These are phyloP conservation scores for Ploettnerulaceae sp. DNA, from an alignment of 2,329 filamentous ascomycete genomes.

Conservation along the genomic window DNA sequence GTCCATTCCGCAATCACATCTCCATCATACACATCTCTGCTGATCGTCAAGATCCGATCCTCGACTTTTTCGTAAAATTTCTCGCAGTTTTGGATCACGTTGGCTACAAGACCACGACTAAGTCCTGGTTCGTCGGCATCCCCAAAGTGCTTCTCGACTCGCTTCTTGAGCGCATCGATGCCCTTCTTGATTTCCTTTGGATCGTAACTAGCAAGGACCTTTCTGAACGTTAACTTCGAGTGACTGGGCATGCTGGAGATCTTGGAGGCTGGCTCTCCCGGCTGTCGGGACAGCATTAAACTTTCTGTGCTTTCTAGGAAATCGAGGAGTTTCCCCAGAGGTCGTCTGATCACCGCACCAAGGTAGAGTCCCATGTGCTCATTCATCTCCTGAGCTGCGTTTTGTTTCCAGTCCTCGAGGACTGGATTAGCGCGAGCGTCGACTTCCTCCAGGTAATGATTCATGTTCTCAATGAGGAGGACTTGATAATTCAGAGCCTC, in stretches of 20 bases:
- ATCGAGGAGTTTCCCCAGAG: constrained; percentile 84
- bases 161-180: constrained; percentile 82
- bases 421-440: constrained; percentile 69
- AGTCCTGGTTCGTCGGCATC: constrained; percentile 69
- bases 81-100: constrained; percentile 58
- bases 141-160: constrained; percentile 96
- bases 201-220: constrained; percentile 76
- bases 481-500: constrained; percentile 97
- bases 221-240: constrained; percentile 77
- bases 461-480: constrained; percentile 97
- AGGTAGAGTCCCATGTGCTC: constrained; percentile 89
- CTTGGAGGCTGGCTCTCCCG: constrained; percentile 53
- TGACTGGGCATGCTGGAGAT: constrained; percentile 81
- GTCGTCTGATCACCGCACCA: constrained; percentile 79
- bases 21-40: constrained; percentile 59
- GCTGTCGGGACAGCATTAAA: constrained; percentile 52
- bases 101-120: constrained; percentile 47
- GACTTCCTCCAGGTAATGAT: constrained; percentile 91
- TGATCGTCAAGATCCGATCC: constrained; percentile 53
- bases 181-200: constrained; percentile 81
- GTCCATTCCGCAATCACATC: constrained; percentile 64
- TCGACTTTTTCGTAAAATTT: constrained; percentile 58
- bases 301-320: constrained; percentile 86
- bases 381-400: constrained; percentile 70
- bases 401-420: constrained; percentile 75